A percentile compares a stretch with the other conserved stretches of the same genome.
These are phyloP conservation scores for Ceratobasidium sp. DNA, from an alignment of 1,284 basidiomycete genomes.

Conservation along the genomic window DNA sequence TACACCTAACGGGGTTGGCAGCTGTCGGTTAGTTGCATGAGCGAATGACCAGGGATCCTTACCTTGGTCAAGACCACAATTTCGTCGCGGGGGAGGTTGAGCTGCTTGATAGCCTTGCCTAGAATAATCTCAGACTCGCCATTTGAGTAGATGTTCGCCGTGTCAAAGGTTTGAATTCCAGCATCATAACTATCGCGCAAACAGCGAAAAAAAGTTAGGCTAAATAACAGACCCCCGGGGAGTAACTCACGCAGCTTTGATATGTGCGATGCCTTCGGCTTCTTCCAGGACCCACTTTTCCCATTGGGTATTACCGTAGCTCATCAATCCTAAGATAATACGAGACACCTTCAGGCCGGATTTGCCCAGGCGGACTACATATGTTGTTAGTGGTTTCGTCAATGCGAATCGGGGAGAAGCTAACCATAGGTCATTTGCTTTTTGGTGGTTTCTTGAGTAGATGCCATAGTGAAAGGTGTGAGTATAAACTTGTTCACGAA, in stretches of 20 bases:
- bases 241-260: slow-evolving; percentile 51
- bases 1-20: slow-evolving; percentile 46
- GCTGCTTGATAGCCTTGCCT: slow-evolving; percentile 49
- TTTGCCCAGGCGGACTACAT: slow-evolving; percentile 35
- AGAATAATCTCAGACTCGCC: slow-evolving; percentile 46
- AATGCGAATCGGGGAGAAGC: neutral
- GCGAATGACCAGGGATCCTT: slow-evolving; percentile 43
- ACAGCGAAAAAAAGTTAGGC: neutral
- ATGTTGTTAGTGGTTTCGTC: neutral
- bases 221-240: neutral
- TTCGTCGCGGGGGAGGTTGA: slow-evolving; percentile 44
- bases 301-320: slow-evolving; percentile 40
- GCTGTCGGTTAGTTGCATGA: neutral
- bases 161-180: slow-evolving; percentile 66
- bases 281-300: slow-evolving; percentile 53
- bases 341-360: slow-evolving; percentile 43
- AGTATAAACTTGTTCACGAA: too few species aligned
- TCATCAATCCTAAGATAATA: slow-evolving; percentile 36
- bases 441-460: neutral
- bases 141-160: slow-evolving; percentile 56
- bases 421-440: neutral
- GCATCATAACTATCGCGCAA: slow-evolving; percentile 51
- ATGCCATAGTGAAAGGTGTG: neutral
- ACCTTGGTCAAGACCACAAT: slow-evolving; percentile 48
- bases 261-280: slow-evolving; percentile 52